Conservation (phyloP, 306 rosid genomes). For the Vigna radiata region DNA sequence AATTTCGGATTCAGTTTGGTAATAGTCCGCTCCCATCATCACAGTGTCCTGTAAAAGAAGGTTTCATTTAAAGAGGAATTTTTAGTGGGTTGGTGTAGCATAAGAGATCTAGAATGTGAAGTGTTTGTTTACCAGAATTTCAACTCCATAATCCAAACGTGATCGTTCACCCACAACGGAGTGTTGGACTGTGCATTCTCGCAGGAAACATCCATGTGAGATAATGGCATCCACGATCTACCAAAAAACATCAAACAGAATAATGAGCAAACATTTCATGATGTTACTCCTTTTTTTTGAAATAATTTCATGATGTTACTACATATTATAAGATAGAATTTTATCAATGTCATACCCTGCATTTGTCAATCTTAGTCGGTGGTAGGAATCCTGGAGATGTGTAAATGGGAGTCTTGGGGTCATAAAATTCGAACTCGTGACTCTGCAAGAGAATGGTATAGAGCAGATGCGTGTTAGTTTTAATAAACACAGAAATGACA, state of each 20-base stretch:
- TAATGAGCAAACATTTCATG: slow-evolving; percentile 47
- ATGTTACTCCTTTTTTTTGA: background rate
- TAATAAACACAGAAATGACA: slow-evolving; percentile 36
- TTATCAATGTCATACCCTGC: slow-evolving; percentile 59
- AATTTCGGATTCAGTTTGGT: slow-evolving; percentile 95
- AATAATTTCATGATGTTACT: slow-evolving; percentile 8
- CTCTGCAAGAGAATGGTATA: slow-evolving; percentile 53
- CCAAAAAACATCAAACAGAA: slow-evolving; percentile 49
- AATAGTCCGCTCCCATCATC: slow-evolving; percentile 95
- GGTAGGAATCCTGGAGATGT: slow-evolving; percentile 95
- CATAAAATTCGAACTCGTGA: slow-evolving; percentile 83
- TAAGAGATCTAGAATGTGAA: background rate
- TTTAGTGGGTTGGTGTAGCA: background rate
- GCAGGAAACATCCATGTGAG: slow-evolving; percentile 95
- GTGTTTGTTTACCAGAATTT: slow-evolving; percentile 61
- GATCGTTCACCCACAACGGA: slow-evolving; percentile 94
- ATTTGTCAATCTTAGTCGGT: slow-evolving; percentile 85
- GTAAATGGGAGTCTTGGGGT: slow-evolving; percentile 84
- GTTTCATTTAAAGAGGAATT: slow-evolving; percentile 24
- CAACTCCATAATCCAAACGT: slow-evolving; percentile 81
- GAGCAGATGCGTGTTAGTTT: slow-evolving; percentile 31
- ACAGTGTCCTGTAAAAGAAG: slow-evolving; percentile 67
- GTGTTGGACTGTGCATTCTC: slow-evolving; percentile 74
- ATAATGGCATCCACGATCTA: slow-evolving; percentile 89
- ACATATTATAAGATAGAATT: slow-evolving; percentile 16